phyloP scores from a whole-genome alignment of 1,284 basidiomycete genomes.

The Rhodotorula sp. region DNA sequence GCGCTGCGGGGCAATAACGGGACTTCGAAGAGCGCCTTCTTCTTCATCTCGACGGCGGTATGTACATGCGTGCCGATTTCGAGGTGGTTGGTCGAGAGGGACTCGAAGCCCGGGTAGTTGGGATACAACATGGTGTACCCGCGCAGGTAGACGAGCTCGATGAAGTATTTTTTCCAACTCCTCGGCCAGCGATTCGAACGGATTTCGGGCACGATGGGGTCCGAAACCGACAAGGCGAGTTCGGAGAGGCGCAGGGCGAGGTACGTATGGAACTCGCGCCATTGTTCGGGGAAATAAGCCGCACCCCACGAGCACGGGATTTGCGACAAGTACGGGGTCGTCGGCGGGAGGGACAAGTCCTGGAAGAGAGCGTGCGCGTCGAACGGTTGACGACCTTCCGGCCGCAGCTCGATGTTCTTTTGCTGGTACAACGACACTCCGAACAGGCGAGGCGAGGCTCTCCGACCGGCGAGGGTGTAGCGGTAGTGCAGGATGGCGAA shows the following conservation, averaged over 20 bases:
- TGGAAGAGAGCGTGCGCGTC: slow-evolving; percentile 63
- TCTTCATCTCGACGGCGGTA: slow-evolving; percentile 50
- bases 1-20: slow-evolving; percentile 59
- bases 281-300: slow-evolving; percentile 78
- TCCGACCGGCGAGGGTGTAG: slow-evolving; percentile 49
- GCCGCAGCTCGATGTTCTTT: slow-evolving; percentile 69
- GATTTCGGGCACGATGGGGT: slow-evolving; percentile 64
- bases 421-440: slow-evolving; percentile 81
- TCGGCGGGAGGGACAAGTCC: slow-evolving; percentile 54
- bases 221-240: slow-evolving; percentile 52
- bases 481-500: slow-evolving; percentile 70
- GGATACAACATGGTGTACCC: slow-evolving; percentile 84
- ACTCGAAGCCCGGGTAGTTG: slow-evolving; percentile 66
- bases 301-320: slow-evolving; percentile 89
- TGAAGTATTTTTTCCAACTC: slow-evolving; percentile 84
- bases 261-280: slow-evolving; percentile 77
- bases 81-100: slow-evolving; percentile 78
- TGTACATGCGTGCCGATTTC: slow-evolving; percentile 76
- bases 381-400: slow-evolving; percentile 66
- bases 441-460: slow-evolving; percentile 57
- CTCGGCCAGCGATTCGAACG: slow-evolving; percentile 74
- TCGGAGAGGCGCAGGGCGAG: slow-evolving; percentile 63
- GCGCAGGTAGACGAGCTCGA: slow-evolving; percentile 72
- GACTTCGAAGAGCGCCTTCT: slow-evolving; percentile 64
- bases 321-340: slow-evolving; percentile 70